Conservation (phyloP, 805 yeast genomes). For the Candida hispaniensis region DNA sequence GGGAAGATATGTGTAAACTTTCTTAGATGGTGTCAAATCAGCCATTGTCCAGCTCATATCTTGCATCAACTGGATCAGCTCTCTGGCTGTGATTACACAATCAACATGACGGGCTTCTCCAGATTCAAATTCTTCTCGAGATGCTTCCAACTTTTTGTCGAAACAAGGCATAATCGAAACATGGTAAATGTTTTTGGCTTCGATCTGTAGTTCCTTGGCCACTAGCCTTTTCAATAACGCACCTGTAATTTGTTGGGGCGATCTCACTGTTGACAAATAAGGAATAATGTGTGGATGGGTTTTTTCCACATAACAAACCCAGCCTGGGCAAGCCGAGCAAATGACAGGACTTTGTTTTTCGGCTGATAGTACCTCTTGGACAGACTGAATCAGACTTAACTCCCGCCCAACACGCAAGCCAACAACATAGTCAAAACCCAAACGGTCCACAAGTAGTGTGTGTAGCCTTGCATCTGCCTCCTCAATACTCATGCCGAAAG, state of each 20-base stretch:
- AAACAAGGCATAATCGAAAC: constrained; percentile 92
- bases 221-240: constrained; percentile 49
- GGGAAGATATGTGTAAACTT: constrained; percentile 42
- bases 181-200: constrained; percentile 47
- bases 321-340: constrained; percentile 85
- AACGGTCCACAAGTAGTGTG: constrained; percentile 44
- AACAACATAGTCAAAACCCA: constrained; percentile 64
- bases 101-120: constrained; percentile 57
- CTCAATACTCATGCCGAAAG: constrained; percentile 42
- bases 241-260: constrained; percentile 93
- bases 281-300: constrained; percentile 82
- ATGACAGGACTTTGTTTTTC: constrained; percentile 39
- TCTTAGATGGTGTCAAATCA: constrained; percentile 33
- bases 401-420: constrained; percentile 79
- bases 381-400: constrained; percentile 43
- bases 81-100: constrained; percentile 88
- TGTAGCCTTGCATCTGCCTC: constrained; percentile 52
- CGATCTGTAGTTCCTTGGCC: constrained; percentile 29
- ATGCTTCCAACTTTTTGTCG: constrained; percentile 91
- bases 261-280: constrained; percentile 58
- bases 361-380: constrained; percentile 33
- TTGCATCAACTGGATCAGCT: constrained; percentile 55
- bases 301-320: constrained; percentile 92
- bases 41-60: background rate
- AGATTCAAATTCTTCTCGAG: constrained; percentile 54